Evolutionary conservation across 768 basidiomycete genomes (phyloP), one percentile per base, ranked within the genome.

Genomic region (Leccinum rimulosum): DNA sequence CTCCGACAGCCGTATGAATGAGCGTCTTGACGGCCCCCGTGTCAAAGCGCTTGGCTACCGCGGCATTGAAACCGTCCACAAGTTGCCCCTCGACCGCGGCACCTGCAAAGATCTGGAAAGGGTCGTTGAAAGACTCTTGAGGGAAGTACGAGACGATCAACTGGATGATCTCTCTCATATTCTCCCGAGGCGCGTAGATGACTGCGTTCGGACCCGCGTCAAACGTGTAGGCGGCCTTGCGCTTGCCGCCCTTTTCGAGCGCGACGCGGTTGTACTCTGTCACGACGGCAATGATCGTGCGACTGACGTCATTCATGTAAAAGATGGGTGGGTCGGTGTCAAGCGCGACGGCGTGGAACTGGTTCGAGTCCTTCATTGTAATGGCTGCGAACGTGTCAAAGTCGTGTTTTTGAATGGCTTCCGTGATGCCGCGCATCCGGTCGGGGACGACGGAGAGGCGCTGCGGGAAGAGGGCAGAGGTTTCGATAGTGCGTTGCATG

Each of bases 141-240:
- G 96, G 95, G 85, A 99, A 99, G 76, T 90, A 98, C 58, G 80
- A 77, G 56, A 87, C 75, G 64, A 98, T 81, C 63, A 94, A 74
- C 66, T 84, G 77, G 50, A 94, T 77, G 64, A 99, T 88, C 73
- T 88, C 84, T 63, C 82, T 82, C 68, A 97, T 77, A 74, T 95
- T 85, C 67, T 85, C 81, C 64, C 87, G 80, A 4, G 84, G 82
- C 0, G 94, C 84, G 75, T 98, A 99, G 68, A 99, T 93, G 71
- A 99, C 97, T 2, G 95, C 95, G 75, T 99, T 99, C 14, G 97
- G 97, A 33, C 97, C 97, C 0, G 97, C 97, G 68, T 99, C 97
- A 70, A 90, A 98, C n/a, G 97, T 99, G 76, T 99, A 99, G 45
- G 96, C 97, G 0, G 95, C 97, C 68, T 91, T 86, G 73, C 85